Evolutionary conservation across 2,329 filamentous ascomycete genomes (phyloP), one percentile per base, ranked within the genome.

Genomic region (Trichoderma atrobrunneum): DNA sequence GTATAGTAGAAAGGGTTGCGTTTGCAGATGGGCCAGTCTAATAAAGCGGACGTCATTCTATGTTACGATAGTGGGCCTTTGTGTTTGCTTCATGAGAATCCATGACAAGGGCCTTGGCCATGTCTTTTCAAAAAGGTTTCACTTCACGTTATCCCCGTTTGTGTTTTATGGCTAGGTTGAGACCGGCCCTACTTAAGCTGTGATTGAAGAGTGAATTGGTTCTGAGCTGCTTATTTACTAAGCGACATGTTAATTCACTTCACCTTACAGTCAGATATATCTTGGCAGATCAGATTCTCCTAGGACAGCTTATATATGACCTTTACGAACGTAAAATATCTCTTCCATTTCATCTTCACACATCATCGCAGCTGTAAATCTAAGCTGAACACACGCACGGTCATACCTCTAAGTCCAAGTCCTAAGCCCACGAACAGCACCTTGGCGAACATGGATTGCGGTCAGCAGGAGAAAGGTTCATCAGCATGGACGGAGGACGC

Each of bases 401-500:
- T 12, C 10, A 18, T 16, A 11, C 36, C 2, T 14, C 14, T 14
- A 18, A 16, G 21, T 21, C 11, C 30, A 39, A 10, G 32, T 14
- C 11, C 32, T 24, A 5, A 43, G 7, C 2, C 12, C 21, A 64
- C 39, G 12, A 32, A 26, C 39, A 26, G n/a, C 24, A 6, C 21
- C 16, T 32, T 5, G 5, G 21, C 6, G 10, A 70, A 34, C 11
- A 82, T 81, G 77, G 76, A 76, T 6, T n/a, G 12, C 32, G 77
- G 76, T 51, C 70, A 74, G 2, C 73, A 72, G n/a, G 73, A 75
- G 1, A 72, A 73, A 12, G 80, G 81, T 54, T 60, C 51, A 2
- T 56, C 72, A 3, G 75, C 78, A 0, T 83, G 82, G 82, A 83
- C 80, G 1, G 81, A 82, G 0, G 78, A 80, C 4, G 81, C 80